Conservation (phyloP, 768 basidiomycete species). For the Tubosaeta sp. region DNA sequence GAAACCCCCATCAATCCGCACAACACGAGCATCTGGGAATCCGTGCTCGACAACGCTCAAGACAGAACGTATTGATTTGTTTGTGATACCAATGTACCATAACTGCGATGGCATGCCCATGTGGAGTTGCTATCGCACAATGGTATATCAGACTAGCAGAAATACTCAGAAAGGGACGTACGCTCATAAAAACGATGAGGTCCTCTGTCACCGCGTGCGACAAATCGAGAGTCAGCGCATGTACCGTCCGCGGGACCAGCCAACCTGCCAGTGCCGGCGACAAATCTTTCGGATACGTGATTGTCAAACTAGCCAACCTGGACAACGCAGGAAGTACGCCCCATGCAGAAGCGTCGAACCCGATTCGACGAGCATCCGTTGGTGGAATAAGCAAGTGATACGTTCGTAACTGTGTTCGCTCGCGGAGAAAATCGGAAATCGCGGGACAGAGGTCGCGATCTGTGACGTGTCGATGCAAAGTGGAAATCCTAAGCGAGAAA, state of each 20-base stretch:
- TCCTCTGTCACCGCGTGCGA: constrained; percentile 36
- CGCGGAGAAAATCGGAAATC: constrained; percentile 61
- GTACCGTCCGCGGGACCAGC: constrained; percentile 56
- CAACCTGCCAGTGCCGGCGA: constrained; percentile 61
- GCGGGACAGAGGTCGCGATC: constrained; percentile 69
- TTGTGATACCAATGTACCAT: constrained; percentile 53
- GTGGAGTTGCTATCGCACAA: constrained; percentile 49
- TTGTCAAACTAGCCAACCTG: constrained; percentile 49
- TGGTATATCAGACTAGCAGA: not conserved
- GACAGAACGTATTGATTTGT: constrained; percentile 39
- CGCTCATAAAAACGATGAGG: constrained; percentile 39
- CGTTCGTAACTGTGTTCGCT: constrained; percentile 46
- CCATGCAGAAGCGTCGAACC: constrained; percentile 69
- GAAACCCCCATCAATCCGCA: constrained; percentile 50
- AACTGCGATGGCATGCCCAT: constrained; percentile 51
- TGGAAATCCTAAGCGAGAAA: constrained; percentile 53
- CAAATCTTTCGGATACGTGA: constrained; percentile 62
- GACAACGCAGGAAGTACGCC: constrained; percentile 60
- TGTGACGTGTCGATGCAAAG: constrained; percentile 37
- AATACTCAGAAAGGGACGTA: constrained; percentile 12
- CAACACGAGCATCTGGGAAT: constrained; percentile 57
- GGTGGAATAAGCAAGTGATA: constrained; percentile 46
- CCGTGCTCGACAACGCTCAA: constrained; percentile 50
- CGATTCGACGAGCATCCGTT: constrained; percentile 47
- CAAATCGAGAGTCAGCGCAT: constrained; percentile 44